These are phyloP conservation scores for Capronia americana DNA, from an alignment of 2,329 filamentous ascomycete genomes.

Conservation along the genomic window DNA sequence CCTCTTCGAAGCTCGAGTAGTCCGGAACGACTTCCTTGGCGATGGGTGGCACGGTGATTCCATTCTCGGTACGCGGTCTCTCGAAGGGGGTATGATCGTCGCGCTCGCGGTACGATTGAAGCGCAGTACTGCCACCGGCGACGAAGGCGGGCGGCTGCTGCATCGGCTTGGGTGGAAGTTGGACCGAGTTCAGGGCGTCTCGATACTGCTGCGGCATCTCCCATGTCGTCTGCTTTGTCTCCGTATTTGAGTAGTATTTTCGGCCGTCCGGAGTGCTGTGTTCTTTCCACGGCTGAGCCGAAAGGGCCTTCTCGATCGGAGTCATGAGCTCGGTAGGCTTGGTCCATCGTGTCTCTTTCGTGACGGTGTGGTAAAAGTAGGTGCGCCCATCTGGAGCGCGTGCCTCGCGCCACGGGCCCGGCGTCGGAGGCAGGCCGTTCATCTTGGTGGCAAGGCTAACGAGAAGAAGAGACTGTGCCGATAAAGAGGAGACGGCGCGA, in stretches of 20 bases:
- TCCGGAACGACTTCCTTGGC: conserved; percentile 69
- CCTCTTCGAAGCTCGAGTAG: conserved; percentile 81
- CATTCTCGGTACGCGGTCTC: conserved; percentile 55
- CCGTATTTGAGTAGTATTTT: conserved; percentile 94
- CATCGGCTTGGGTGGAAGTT: conserved; percentile 51
- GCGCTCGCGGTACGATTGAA: conserved; percentile 54
- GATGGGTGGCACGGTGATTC: conserved; percentile 47
- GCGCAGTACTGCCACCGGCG: conserved; percentile 59
- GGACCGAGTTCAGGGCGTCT: conserved; percentile 68
- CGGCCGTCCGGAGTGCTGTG: conserved; percentile 84
- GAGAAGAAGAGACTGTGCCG: background rate
- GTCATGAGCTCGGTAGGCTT: conserved; percentile 92
- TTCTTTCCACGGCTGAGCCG: conserved; percentile 89
- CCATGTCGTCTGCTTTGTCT: conserved; percentile 93
- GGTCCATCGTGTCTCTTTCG: conserved; percentile 89
- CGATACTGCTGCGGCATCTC: conserved; percentile 87
- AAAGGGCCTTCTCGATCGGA: conserved; percentile 78
- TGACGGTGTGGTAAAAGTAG: conserved; percentile 89
- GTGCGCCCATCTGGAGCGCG: conserved; percentile 79
- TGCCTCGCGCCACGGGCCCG: conserved; percentile 77
- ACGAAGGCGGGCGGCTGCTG: conserved; percentile 63
- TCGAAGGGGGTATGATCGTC: conserved; percentile 56
- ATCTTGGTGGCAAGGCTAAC: conserved; percentile 51
- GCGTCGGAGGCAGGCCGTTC: conserved; percentile 63
- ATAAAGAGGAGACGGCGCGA: background rate